Base-by-base conservation (phyloP, 192 early-diverging fungal species). In the Coemansia sp. region DNA sequence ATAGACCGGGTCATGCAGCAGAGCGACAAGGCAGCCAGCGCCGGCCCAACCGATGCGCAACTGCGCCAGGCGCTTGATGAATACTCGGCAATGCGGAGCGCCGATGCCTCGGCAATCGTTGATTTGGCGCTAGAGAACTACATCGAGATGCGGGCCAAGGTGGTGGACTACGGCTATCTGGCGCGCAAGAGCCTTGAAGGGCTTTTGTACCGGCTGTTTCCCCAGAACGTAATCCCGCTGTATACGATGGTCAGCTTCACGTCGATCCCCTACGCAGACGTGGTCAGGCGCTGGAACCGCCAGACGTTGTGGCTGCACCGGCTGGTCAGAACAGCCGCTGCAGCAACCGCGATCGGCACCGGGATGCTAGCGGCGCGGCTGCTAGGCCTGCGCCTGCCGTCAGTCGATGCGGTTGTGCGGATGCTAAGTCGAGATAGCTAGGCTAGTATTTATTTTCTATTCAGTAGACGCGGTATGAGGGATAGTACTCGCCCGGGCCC, bases 221-320 rank as follows among this genome's bases (percentile, higher is more conserved):
- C 95, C 3, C 51, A 43, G 4, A 35, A 38, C 8, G 64, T 95
- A 22, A 87, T 90, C 44, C 95, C 95, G 33, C 76, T 98, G 5
- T 98, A 98, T 51, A 91, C 91, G 14, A 96, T 98, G 92, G 88
- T 98, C 38, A 86, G 84, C 40, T 98, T 98, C 57, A 82, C 89
- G 11, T 82, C 83, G 11, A 82, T 88, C 5, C 92, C 86, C 8
- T 98, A 98, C 69, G 78, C 86, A 1, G 77, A 88, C 9, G 84
- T 82, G 4, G 59, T 67, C 33, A 33, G 33, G 23, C 38, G 40
- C 36, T 67, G 60, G 65, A 50, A 75, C 14, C 51, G 51, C 11
- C 72, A 75, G 37, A 50, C 60, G 9, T 9, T 45, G 31, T 65
- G 56, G 56, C 59, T 75, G n/a, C 56, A 44, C 20, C 45, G 61